Evolutionary conservation across 768 basidiomycete species (phyloP), one percentile per base, ranked within the genome.

Genomic region (Goffeauzyma gilvescens): DNA sequence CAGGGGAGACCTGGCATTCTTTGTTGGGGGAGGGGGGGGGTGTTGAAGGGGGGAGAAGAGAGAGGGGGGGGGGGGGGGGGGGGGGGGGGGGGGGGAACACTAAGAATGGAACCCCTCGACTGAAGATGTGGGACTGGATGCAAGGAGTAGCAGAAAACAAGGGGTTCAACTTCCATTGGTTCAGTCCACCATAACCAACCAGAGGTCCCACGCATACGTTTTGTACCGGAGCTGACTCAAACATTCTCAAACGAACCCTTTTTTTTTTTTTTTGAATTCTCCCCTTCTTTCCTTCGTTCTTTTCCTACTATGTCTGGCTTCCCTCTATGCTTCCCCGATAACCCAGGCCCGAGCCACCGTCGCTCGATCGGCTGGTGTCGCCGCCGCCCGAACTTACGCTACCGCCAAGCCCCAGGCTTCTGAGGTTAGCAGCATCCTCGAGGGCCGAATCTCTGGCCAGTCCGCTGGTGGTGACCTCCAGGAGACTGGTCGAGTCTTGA

Each of bases 391-490:
- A 63, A 72, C 80, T 50, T 98, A 98, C 72, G 93, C 93, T 56
- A 87, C 90, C 57, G 89, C 89, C 59, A 98, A 98, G 72, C 78
- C 93, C 68, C 82, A 89, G 65, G 93, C 90, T 54, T 90, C 89
- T 58, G 93, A 98, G 75, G 93, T 98, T 55, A 90, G 93, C 33
- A 87, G 87, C 58, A 95, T 98, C 71, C 78, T 98, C 63, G 93
- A 98, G 75, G 81, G 81, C 61, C 84, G 93, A 66, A 98, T 98
- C 66, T 75, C 89, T 53, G 93, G 90, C 65, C 74, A 83, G 52
- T 71, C 80, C 55, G 71, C 86, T 55, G 79, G 83, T 57, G 84
- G 76, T 57, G 93, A 95, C 65, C 85, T 96, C 61, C 86, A 95
- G 71, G 93, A 98, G 71, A 96, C 93, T 48, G 93, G 93, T 63